phyloP scores from a whole-genome alignment of 2,329 filamentous ascomycete species.

The Fusarium sp. region DNA sequence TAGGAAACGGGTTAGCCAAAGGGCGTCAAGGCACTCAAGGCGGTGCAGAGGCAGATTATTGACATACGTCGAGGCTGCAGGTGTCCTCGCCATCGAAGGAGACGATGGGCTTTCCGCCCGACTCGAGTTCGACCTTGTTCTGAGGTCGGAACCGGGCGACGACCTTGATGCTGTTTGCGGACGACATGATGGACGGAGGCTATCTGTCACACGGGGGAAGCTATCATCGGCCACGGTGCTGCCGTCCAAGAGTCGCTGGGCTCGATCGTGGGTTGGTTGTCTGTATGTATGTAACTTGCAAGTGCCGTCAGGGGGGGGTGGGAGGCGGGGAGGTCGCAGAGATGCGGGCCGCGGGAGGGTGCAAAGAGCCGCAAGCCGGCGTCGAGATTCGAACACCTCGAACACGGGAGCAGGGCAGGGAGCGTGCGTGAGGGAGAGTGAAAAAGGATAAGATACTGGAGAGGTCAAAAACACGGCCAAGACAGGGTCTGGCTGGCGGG shows the following conservation, averaged over 20 bases:
- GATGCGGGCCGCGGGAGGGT: conserved; percentile 37
- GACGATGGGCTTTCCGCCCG: conserved; percentile 92
- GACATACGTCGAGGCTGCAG: conserved; percentile 82
- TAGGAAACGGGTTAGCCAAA: conserved; percentile 55
- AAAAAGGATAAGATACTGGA: conserved; percentile 3
- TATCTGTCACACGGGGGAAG: conserved; percentile 38
- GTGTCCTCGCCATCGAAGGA: conserved; percentile 89
- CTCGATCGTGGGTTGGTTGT: conserved; percentile 30
- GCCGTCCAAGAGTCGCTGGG: conserved; percentile 27
- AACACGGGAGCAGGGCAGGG: conserved; percentile 12
- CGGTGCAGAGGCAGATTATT: not conserved
- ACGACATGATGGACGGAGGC: conserved; percentile 59
- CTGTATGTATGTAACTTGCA: conserved; percentile 7
- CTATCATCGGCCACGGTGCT: conserved; percentile 44
- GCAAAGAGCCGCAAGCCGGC: conserved; percentile 43
- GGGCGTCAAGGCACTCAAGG: not conserved
- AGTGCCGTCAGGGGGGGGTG: conserved; percentile 37
- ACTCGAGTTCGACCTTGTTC: conserved; percentile 92
- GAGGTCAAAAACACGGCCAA: conserved; percentile 31
- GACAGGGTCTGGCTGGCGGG: conserved; percentile 37
- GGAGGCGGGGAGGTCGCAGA: conserved; percentile 35
- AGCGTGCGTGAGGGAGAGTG: conserved; percentile 18
- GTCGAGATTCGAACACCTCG: conserved; percentile 34
- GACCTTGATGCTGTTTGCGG: conserved; percentile 81
- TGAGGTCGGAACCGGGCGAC: conserved; percentile 98